Percentiles rank a stretch among this genome's conserved stretches.
These are phyloP conservation scores for Naganishia vaughanmartiniae DNA, from an alignment of 768 basidiomycete species.

Conservation along the genomic window DNA sequence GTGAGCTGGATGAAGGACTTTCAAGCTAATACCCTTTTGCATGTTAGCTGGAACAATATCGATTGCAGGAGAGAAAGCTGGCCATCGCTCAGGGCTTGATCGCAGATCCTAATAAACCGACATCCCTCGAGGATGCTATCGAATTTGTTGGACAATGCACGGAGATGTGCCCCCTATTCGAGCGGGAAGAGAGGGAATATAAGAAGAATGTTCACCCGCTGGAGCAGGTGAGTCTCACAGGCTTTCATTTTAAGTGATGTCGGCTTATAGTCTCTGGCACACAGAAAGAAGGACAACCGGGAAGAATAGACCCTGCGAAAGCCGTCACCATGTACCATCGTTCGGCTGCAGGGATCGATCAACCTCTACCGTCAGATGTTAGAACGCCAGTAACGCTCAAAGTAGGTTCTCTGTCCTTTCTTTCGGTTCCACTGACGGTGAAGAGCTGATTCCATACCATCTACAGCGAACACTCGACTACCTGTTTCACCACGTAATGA, in stretches of 20 bases:
- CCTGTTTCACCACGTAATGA: conserved; percentile 78
- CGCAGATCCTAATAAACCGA: conserved; percentile 76
- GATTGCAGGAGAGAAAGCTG: conserved; percentile 48
- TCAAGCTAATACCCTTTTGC: neutral
- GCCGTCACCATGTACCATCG: conserved; percentile 96
- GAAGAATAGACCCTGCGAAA: conserved; percentile 71
- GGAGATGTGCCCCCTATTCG: conserved; percentile 93
- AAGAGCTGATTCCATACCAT: conserved; percentile 1
- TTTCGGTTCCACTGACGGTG: conserved; percentile 6
- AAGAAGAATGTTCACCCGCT: conserved; percentile 82
- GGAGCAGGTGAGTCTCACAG: conserved; percentile 67
- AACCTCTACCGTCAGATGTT: conserved; percentile 77
- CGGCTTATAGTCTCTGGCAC: neutral
- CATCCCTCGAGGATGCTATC: conserved; percentile 81
- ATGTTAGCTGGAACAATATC: conserved; percentile 51
- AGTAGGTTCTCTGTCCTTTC: conserved; percentile 54
- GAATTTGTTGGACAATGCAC: conserved; percentile 87
- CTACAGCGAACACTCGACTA: conserved; percentile 81
- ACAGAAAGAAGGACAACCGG: conserved; percentile 28
- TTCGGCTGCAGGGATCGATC: conserved; percentile 82
- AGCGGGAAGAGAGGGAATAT: conserved; percentile 82
- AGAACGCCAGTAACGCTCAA: conserved; percentile 80
- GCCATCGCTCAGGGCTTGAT: conserved; percentile 79
- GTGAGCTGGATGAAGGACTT: neutral
- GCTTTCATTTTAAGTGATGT: neutral